Percentiles rank a stretch among this genome's conserved stretches.
Evolutionary conservation across 164 flowering plant species (phyloP).

Genomic region (Dillenia suffruticosa): DNA sequence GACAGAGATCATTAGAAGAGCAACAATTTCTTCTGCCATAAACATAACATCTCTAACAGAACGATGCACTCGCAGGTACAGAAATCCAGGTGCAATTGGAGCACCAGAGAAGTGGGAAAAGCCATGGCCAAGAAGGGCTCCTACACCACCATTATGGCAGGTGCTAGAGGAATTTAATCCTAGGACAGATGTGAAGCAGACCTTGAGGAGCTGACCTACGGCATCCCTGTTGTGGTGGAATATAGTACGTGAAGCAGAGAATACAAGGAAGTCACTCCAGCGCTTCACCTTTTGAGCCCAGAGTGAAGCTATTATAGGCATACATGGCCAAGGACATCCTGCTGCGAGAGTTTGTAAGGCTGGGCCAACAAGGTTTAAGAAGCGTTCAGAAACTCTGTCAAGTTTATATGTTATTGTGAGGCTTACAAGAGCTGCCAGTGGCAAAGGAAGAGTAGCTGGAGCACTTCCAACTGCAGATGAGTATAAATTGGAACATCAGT

Average conservation of each 20-base stretch:
- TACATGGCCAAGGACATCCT: slow-evolving; percentile 99
- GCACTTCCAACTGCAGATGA: slow-evolving; percentile 58
- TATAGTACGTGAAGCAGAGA: slow-evolving; percentile 96
- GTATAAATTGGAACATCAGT: too few species aligned
- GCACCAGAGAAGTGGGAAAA: slow-evolving; percentile 79
- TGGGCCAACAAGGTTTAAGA: slow-evolving; percentile 89
- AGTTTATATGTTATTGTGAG: slow-evolving; percentile 96
- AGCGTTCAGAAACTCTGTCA: slow-evolving; percentile 77
- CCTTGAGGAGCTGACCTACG: slow-evolving; percentile 84
- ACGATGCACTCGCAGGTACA: slow-evolving; percentile 70
- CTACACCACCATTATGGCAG: slow-evolving; percentile 70
- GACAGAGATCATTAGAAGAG: slow-evolving; percentile 69
- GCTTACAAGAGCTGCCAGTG: slow-evolving; percentile 95
- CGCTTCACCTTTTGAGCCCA: slow-evolving; percentile 97
- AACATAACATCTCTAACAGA: slow-evolving; percentile 68
- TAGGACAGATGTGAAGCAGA: slow-evolving; percentile 85
- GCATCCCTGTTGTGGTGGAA: slow-evolving; percentile 89
- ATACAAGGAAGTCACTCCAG: slow-evolving; percentile 94
- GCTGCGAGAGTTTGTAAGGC: slow-evolving; percentile 91
- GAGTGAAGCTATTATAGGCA: slow-evolving; percentile 93
- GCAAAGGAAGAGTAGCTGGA: slow-evolving; percentile 87
- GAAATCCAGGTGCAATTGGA: slow-evolving; percentile 97
- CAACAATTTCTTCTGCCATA: slow-evolving; percentile 68
- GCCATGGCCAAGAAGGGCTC: slow-evolving; percentile 95
- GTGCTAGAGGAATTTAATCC: slow-evolving; percentile 46